A percentile compares a stretch with the other conserved stretches of the same genome.
Evolutionary conservation across 371 early-diverging fungal species (phyloP).

Genomic region (Syncephalis fuscata): DNA sequence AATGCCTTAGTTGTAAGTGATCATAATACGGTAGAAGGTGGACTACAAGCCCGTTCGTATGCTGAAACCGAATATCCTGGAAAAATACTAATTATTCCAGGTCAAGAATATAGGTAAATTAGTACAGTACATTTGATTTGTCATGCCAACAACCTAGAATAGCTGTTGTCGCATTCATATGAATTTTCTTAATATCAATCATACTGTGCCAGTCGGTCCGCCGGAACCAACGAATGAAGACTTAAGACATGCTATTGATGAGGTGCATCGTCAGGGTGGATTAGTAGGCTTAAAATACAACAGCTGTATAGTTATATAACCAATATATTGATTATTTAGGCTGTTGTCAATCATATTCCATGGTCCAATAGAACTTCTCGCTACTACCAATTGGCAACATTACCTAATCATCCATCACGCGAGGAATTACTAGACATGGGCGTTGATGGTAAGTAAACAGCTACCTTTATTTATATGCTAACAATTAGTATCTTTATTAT

Average conservation of each 20-base stretch:
- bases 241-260: constrained; percentile 31
- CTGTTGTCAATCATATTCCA: constrained; percentile 60
- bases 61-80: constrained; percentile 32
- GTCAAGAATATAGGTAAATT: constrained; percentile 43
- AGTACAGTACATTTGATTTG: neutral
- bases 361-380: constrained; percentile 54
- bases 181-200: constrained; percentile 59
- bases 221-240: constrained; percentile 47
- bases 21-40: constrained; percentile 54
- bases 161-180: constrained; percentile 60
- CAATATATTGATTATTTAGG: too few relatives aligned
- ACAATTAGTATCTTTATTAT: neutral
- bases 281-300: constrained; percentile 16
- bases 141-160: too few relatives aligned
- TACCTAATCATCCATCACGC: constrained; percentile 47
- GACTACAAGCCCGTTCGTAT: constrained; percentile 35
- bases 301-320: too few relatives aligned
- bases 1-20: constrained; percentile 61
- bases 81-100: constrained; percentile 46
- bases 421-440: constrained; percentile 23
- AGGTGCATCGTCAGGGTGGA: constrained; percentile 48
- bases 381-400: constrained; percentile 30
- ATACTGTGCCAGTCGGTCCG: constrained; percentile 30
- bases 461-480: neutral
- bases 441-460: neutral